A percentile compares a stretch with the other conserved stretches of the same genome.
Conservation (phyloP, 257 asterid species). For the Solanum okadae region DNA sequence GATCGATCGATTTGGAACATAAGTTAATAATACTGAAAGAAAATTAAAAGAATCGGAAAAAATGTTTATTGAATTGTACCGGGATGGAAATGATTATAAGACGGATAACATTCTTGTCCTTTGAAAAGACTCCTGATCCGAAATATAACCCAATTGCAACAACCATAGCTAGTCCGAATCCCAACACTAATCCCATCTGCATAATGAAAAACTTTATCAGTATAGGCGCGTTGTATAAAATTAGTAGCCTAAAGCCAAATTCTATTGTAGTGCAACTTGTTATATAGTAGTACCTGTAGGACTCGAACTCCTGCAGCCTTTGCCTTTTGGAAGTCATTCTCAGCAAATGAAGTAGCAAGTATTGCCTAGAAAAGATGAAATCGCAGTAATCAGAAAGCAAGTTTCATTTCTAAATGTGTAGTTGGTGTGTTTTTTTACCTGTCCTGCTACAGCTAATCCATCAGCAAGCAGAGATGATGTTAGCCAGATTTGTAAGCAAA, state of each 20-base stretch:
- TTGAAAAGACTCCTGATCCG: constrained; percentile 77
- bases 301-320: constrained; percentile 74
- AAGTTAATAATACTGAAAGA: neutral
- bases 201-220: neutral
- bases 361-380: no score
- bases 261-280: no score
- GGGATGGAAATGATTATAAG: constrained; percentile 62
- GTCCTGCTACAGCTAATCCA: constrained; percentile 98
- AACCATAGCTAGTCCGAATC: constrained; percentile 54
- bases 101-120: constrained; percentile 49
- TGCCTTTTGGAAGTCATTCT: constrained; percentile 75
- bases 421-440: constrained; percentile 30
- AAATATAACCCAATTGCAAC: constrained; percentile 74
- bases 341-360: constrained; percentile 33
- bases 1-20: neutral
- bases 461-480: constrained; percentile 92
- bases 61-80: constrained; percentile 19
- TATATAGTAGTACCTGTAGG: constrained; percentile 39
- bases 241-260: neutral
- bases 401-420: neutral
- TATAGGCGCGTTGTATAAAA: neutral
- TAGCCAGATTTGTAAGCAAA: constrained; percentile 92
- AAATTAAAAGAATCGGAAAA: no score
- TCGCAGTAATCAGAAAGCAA: no score
- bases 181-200: constrained; percentile 89